Conservation (phyloP, 352 stramenopile species). For the Blastocystis sp. region DNA sequence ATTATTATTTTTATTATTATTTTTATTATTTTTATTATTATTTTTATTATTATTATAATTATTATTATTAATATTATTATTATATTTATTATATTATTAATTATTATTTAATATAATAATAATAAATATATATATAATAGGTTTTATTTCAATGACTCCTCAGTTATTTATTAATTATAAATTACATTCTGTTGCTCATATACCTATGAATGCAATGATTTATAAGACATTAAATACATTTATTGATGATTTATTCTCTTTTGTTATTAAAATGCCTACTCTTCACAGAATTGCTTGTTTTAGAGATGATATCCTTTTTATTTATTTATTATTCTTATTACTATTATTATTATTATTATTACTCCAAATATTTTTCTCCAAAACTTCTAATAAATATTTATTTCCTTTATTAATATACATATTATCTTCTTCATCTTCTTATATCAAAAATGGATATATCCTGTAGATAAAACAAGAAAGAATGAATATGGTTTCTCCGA, state of each 20-base stretch:
- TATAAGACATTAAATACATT: constrained; percentile 95
- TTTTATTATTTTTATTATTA: too few relatives aligned
- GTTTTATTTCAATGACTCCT: constrained; percentile 96
- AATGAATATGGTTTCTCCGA: constrained; percentile 74
- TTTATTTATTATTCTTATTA: too few relatives aligned
- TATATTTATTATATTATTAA: too few relatives aligned
- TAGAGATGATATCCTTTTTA: constrained; percentile 87
- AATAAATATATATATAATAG: constrained; percentile 31
- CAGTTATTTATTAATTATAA: constrained; percentile 96
- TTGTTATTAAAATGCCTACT: constrained; percentile 88
- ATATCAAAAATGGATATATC: constrained; percentile 91
- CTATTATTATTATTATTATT: too few relatives aligned
- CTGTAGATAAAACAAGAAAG: constrained; percentile 62
- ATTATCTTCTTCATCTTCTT: constrained; percentile 97
- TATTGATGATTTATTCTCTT: constrained; percentile 86
- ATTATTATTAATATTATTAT: too few relatives aligned
- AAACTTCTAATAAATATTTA: too few relatives aligned
- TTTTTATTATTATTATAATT: too few relatives aligned
- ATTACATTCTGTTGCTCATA: constrained; percentile 69
- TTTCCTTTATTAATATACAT: too few relatives aligned
- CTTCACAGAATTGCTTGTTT: constrained; percentile 92
- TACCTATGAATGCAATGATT: constrained; percentile 85
- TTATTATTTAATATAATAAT: too few relatives aligned
- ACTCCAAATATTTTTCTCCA: too few relatives aligned
- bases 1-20: too few relatives aligned